Percentiles rank a stretch among this genome's conserved stretches.
These are phyloP conservation scores for Pittosporum tobira DNA, from an alignment of 129 eudicot genomes.

Conservation along the genomic window DNA sequence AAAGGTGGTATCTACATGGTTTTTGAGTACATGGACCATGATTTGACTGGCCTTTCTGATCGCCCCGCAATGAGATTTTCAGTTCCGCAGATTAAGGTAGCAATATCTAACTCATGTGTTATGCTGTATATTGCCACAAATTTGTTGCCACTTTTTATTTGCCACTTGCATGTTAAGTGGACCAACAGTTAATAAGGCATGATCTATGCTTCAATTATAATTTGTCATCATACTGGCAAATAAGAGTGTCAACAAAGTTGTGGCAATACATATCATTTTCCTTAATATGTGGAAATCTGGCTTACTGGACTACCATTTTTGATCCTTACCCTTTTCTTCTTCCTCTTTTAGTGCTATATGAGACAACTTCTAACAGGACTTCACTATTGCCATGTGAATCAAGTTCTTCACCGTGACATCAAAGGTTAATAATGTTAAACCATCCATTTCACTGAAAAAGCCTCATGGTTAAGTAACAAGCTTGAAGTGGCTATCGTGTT, in stretches of 20 bases:
- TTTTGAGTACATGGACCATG: slow-evolving; percentile 38
- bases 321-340: slow-evolving; percentile 15
- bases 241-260: too few relatives aligned
- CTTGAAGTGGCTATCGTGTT: background rate
- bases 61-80: slow-evolving; percentile 24
- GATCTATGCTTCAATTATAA: too few relatives aligned
- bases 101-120: too few relatives aligned
- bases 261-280: background rate
- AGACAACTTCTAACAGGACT: slow-evolving; percentile 60
- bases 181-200: too few relatives aligned
- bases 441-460: background rate
- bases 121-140: too few relatives aligned
- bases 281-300: background rate
- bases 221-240: too few relatives aligned
- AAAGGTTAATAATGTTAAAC: slow-evolving; percentile 28
- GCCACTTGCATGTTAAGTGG: too few relatives aligned
- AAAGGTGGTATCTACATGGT: slow-evolving; percentile 37
- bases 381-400: slow-evolving; percentile 64
- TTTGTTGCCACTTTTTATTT: too few relatives aligned
- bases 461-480: background rate
- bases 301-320: slow-evolving; percentile 10
- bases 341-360: slow-evolving; percentile 48
- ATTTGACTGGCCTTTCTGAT: slow-evolving; percentile 27
- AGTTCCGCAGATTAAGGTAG: slow-evolving; percentile 28
- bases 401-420: slow-evolving; percentile 65